Percentiles rank a stretch among this genome's conserved stretches.
Evolutionary conservation across 2,329 filamentous ascomycete genomes (phyloP).

Genomic region (Talaromyces funiculosus): DNA sequence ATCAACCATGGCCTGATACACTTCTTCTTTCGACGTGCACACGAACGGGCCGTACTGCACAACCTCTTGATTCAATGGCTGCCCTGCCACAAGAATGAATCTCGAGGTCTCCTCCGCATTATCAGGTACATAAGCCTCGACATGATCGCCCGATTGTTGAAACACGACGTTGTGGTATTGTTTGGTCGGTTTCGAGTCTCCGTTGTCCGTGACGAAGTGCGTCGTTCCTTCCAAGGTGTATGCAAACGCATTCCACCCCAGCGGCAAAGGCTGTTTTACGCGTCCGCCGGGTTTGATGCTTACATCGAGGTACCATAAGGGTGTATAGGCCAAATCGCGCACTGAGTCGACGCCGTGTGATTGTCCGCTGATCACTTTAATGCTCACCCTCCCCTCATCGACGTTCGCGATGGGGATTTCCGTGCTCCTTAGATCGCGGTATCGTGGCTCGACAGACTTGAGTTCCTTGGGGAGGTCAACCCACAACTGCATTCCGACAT

Average conservation of each 20-base stretch:
- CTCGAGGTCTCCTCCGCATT: slow-evolving; percentile 52
- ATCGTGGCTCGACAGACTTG: slow-evolving; percentile 85
- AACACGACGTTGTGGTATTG: slow-evolving; percentile 89
- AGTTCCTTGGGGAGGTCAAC: slow-evolving; percentile 78
- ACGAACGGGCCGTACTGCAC: slow-evolving; percentile 85
- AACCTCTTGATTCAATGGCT: slow-evolving; percentile 72
- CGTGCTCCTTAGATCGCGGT: slow-evolving; percentile 70
- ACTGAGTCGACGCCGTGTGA: slow-evolving; percentile 79
- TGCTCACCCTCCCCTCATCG: slow-evolving; percentile 66
- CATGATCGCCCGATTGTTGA: slow-evolving; percentile 67
- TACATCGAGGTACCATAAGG: slow-evolving; percentile 91
- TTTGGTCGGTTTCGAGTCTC: slow-evolving; percentile 24
- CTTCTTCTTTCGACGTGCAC: slow-evolving; percentile 64
- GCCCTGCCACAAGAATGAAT: slow-evolving; percentile 66
- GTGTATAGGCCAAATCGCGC: slow-evolving; percentile 88
- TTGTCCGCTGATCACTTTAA: slow-evolving; percentile 88
- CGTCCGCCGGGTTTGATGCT: slow-evolving; percentile 72
- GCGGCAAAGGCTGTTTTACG: slow-evolving; percentile 68
- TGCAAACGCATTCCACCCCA: slow-evolving; percentile 82
- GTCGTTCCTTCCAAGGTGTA: slow-evolving; percentile 75
- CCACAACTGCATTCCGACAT: slow-evolving; percentile 90
- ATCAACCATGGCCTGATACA: slow-evolving; percentile 70
- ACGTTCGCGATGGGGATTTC: slow-evolving; percentile 74
- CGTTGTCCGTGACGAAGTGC: slow-evolving; percentile 51
- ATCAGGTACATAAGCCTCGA: slow-evolving; percentile 64